Evolutionary conservation across 2,329 filamentous ascomycete species (phyloP), one percentile per base, ranked within the genome.

Genomic region (Domatiomyces catenatus): DNA sequence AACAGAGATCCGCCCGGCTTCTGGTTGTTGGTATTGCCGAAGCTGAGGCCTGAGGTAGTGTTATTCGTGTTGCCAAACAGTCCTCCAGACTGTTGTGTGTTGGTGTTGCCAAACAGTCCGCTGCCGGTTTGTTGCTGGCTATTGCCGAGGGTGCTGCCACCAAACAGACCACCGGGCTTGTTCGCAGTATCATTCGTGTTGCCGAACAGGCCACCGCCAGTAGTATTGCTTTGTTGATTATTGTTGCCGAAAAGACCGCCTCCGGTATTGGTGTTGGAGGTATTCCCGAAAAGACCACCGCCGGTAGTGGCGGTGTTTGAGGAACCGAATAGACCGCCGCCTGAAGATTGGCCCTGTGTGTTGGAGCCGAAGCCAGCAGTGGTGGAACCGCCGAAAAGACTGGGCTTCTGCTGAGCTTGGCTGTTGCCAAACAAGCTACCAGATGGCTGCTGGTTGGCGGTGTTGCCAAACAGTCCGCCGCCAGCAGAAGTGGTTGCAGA

Each of bases 1-100:
- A 86, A 77, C 2, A 86, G 61, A 0, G 81, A 83, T 52, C 67
- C 69, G 19, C 76, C 72, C 47, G 72, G 56, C 17, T 59, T 50
- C 42, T 57, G 54, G 42, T 77, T 73, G 44, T 73, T 69, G 46
- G 56, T 56, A 20, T 56, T 54, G 18, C 60, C 58, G 32, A 86
- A 84, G 2, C 83, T 60, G 42, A 78, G 67, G 18, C 55, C 49
- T 10, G 53, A 60, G 1, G 60, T 52, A 24, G 56, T 60, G 18
- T 66, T 62, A 20, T 50, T 53, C 42, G 49, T 56, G 44, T 52
- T 58, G 26, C 59, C 59, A 24, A 63, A 63, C 44, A 61, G 46
- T 42, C 54, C 53, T 44, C 58, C 53, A 8, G 54, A 47, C 46
- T 47, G 71, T 59, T 47, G 64, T 8, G 54, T 53, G 48, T 54